phyloP scores from a whole-genome alignment of 805 yeast species.

The Peterozyma toletana region DNA sequence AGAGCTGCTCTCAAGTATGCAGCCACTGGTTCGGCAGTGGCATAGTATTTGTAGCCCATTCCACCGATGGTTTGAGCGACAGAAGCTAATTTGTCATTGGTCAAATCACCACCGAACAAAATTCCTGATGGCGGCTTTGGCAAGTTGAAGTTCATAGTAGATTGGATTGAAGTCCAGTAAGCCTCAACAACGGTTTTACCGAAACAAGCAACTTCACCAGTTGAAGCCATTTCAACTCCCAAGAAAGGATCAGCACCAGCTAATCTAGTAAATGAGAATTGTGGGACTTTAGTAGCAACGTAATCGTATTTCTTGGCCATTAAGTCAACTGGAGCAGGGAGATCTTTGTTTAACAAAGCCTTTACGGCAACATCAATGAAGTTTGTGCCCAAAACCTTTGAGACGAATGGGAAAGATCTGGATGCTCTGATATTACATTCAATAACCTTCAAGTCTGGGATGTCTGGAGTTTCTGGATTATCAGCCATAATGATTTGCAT shows the following conservation, averaged over 20 bases:
- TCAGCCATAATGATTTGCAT: slow-evolving; percentile 87
- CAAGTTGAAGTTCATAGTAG: slow-evolving; percentile 93
- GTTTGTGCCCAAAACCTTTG: slow-evolving; percentile 91
- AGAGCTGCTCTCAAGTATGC: slow-evolving; percentile 53
- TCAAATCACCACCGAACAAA: slow-evolving; percentile 89
- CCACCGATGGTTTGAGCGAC: slow-evolving; percentile 66
- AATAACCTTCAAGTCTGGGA: slow-evolving; percentile 79
- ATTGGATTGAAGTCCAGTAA: slow-evolving; percentile 95
- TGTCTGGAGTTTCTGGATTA: slow-evolving; percentile 48
- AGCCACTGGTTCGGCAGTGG: slow-evolving; percentile 68
- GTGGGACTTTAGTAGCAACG: slow-evolving; percentile 97
- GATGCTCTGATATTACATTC: slow-evolving; percentile 99
- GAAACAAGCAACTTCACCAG: slow-evolving; percentile 98
- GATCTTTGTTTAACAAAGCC: slow-evolving; percentile 69
- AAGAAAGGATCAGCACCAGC: slow-evolving; percentile 99
- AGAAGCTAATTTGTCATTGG: slow-evolving; percentile 58
- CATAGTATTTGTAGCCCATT: slow-evolving; percentile 76
- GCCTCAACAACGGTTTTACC: slow-evolving; percentile 84
- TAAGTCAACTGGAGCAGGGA: slow-evolving; percentile 75
- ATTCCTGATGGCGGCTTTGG: slow-evolving; percentile 89
- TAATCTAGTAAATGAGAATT: slow-evolving; percentile 94
- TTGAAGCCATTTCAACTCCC: slow-evolving; percentile 99
- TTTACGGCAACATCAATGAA: slow-evolving; percentile 92
- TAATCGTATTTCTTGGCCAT: slow-evolving; percentile 71
- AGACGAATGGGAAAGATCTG: slow-evolving; percentile 97